Percentiles rank a stretch among this genome's conserved stretches.
These are phyloP conservation scores for Gossypium ekmanianum DNA, from an alignment of 345 rosid species.

Conservation along the genomic window DNA sequence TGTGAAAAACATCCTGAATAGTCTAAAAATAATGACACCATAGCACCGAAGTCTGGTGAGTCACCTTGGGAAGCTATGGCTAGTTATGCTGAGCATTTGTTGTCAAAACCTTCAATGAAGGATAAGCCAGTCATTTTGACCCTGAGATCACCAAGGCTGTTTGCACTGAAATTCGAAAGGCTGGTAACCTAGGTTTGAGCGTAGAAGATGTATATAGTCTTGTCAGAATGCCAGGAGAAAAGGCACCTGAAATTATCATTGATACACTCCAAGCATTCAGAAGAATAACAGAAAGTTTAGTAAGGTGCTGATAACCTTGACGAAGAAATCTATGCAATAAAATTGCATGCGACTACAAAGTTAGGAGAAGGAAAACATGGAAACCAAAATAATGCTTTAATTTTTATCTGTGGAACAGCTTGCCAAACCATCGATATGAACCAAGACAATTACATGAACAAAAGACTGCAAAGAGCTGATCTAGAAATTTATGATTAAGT, in stretches of 20 bases:
- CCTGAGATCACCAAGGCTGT: conserved; percentile 50
- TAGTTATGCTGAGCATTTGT: conserved; percentile 39
- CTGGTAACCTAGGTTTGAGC: no score
- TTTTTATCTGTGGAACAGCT: no score
- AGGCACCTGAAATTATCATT: conserved; percentile 35
- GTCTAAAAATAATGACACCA: conserved; percentile 30
- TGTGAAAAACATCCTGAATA: conserved; percentile 3
- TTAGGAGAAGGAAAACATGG: no score
- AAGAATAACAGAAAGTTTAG: conserved; percentile 1
- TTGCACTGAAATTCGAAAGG: conserved; percentile 1
- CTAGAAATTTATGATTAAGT: no score
- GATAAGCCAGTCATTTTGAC: conserved; percentile 26
- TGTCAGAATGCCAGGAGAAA: conserved; percentile 40
- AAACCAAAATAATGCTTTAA: no score
- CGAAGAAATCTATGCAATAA: no score
- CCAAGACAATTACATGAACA: no score
- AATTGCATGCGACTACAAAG: no score
- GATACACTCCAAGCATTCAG: conserved; percentile 82
- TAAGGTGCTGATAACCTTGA: no score
- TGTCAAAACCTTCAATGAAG: conserved; percentile 29
- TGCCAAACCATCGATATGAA: no score
- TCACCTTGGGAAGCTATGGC: conserved; percentile 28
- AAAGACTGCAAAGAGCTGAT: no score
- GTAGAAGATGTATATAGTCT: conserved; percentile 18
- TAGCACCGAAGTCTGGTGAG: conserved; percentile 34